Evolutionary conservation across 1,284 basidiomycete genomes (phyloP).

Genomic region (Tilletia caries): DNA sequence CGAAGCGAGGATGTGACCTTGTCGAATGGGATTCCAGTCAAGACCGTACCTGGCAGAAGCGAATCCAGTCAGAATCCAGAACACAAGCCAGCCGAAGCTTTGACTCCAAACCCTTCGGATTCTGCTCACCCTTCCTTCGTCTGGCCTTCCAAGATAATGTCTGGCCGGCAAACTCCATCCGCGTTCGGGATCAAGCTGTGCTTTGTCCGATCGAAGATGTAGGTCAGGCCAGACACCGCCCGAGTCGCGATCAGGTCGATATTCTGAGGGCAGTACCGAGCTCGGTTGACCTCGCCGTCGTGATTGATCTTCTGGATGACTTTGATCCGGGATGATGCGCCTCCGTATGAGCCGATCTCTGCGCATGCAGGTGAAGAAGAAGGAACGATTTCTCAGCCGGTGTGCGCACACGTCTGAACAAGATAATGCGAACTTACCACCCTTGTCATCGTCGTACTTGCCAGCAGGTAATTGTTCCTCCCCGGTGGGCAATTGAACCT

Average conservation of each 20-base stretch:
- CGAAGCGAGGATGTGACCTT: constrained; percentile 87
- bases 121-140: constrained; percentile 77
- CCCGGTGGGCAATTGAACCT: constrained; percentile 78
- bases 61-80: constrained; percentile 14
- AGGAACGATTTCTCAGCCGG: too few relatives aligned
- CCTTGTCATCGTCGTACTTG: constrained; percentile 88
- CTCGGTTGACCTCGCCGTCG: constrained; percentile 91
- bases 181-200: constrained; percentile 87
- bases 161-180: constrained; percentile 75
- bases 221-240: constrained; percentile 80
- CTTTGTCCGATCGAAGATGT: constrained; percentile 94
- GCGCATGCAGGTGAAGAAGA: neutral
- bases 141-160: constrained; percentile 86
- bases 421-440: constrained; percentile 60
- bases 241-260: constrained; percentile 95
- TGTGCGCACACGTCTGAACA: too few relatives aligned
- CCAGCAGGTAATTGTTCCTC: constrained; percentile 68
- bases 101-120: too few relatives aligned
- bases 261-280: constrained; percentile 98
- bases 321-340: constrained; percentile 75
- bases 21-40: constrained; percentile 74
- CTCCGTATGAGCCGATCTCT: constrained; percentile 56
- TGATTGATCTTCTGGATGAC: constrained; percentile 95
- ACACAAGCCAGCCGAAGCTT: neutral
- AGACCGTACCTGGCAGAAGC: constrained; percentile 71